Percentiles rank a stretch among this genome's conserved stretches.
Conservation (phyloP, 768 basidiomycete genomes). For the Boletus rubescentipes region DNA sequence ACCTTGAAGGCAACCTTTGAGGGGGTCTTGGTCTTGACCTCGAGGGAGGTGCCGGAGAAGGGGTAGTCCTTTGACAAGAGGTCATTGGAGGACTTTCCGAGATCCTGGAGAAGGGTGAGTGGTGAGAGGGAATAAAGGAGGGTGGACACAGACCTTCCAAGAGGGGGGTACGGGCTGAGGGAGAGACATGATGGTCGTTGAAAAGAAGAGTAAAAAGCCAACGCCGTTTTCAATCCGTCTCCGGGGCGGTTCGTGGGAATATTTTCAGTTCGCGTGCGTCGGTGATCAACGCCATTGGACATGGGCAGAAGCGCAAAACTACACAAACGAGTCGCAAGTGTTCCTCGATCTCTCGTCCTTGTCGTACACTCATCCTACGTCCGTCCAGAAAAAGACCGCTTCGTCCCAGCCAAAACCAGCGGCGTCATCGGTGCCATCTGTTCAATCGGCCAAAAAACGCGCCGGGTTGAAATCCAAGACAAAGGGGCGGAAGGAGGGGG, state of each 20-base stretch:
- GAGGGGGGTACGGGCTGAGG: conserved; percentile 96
- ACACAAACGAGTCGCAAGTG: conserved; percentile 36
- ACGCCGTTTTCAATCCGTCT: conserved; percentile 6
- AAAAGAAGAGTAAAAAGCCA: not conserved
- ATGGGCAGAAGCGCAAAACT: conserved; percentile 40
- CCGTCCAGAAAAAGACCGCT: conserved; percentile 26
- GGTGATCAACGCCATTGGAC: not conserved
- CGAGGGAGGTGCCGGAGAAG: conserved; percentile 67
- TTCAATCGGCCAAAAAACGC: conserved; percentile 30
- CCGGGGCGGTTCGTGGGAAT: conserved; percentile 34
- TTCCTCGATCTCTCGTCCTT: not conserved
- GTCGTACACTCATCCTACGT: not conserved
- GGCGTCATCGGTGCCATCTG: not conserved
- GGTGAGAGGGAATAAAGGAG: not conserved
- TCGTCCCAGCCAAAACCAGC: conserved; percentile 9
- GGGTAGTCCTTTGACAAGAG: conserved; percentile 91
- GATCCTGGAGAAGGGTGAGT: conserved; percentile 55
- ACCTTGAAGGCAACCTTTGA: conserved; percentile 95
- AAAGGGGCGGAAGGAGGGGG: conserved; percentile 18
- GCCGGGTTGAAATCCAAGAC: conserved; percentile 26
- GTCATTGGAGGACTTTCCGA: conserved; percentile 97
- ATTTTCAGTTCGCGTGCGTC: not conserved
- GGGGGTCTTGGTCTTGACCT: conserved; percentile 87
- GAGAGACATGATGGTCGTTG: conserved; percentile 64
- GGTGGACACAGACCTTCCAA: conserved; percentile 69